Base-by-base conservation (phyloP, 2,329 filamentous ascomycete species). In the Trichoderma aggressivum region DNA sequence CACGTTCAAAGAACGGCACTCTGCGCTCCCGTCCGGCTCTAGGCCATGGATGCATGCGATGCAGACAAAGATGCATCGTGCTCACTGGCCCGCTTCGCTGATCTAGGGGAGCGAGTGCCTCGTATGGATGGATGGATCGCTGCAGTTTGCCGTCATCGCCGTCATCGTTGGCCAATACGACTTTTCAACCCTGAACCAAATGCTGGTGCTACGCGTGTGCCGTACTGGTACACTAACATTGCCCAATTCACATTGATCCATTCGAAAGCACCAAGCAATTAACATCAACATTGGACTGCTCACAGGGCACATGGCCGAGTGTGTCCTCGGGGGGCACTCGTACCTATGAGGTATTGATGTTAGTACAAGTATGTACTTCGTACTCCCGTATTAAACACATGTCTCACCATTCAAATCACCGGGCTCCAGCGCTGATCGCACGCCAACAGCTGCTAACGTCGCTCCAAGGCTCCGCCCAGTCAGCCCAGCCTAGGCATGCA, bases 401-500 rank as follows among this genome's bases (percentile, higher is more conserved):
- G 65, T 68, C 65, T 68, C 65, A 68, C 65, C 65, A 68, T 68
- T 32, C 65, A 36, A 68, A 68, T 68, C 65, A 68, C 65, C 56
- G 60, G 68, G 68, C 68, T 70, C 36, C 53, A 64, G 68, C 68
- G 68, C 68, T 70, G 68, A 70, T 70, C 65, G 56, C 65, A 26
- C 65, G 28, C 65, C 39, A 68, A 53, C 34, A 60, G 43, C 43
- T 50, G 39, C 32, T 43, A 28, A 61, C 36, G 55, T 43, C 36
- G 56, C 65, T 43, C 26, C 12, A 30, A 43, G 61, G 21, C 69
- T 65, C 69, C 62, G 69, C 69, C 69, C 62, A 65, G 69, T 71
- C 69, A 71, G 69, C 69, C 69, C 69, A 66, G 62, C 69, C 69
- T 59, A 65, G 69, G 53, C 69, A 71, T 65, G 69, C 65, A 60